A percentile compares a stretch with the other conserved stretches of the same genome.
phyloP scores from a whole-genome alignment of 1,139 yeast species.

The Blastobotrys buckinghamii region DNA sequence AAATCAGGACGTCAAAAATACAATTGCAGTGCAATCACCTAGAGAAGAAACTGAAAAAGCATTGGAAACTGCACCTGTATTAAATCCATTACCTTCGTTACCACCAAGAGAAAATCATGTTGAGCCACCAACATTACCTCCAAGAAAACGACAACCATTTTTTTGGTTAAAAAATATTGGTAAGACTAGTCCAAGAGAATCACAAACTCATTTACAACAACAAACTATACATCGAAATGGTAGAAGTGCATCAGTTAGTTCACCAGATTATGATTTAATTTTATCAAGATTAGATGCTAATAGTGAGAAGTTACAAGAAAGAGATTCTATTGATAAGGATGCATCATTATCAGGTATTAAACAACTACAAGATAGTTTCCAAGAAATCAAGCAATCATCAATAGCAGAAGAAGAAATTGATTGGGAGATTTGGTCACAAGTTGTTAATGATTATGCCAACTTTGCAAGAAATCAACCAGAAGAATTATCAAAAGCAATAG shows the following conservation, averaged over 20 bases:
- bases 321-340: constrained; percentile 35
- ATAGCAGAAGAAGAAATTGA: constrained; percentile 36
- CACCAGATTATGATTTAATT: constrained; percentile 40
- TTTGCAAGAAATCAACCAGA: constrained; percentile 62
- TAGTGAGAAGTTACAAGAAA: constrained; percentile 40
- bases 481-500: constrained; percentile 53
- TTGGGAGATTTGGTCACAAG: constrained; percentile 87
- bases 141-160: constrained; percentile 32
- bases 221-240: constrained; percentile 8
- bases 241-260: constrained; percentile 14
- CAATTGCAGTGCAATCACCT: background rate
- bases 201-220: constrained; percentile 13
- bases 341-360: constrained; percentile 55
- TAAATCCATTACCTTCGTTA: constrained; percentile 11
- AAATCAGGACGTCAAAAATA: background rate
- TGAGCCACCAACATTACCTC: constrained; percentile 28
- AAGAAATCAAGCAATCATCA: constrained; percentile 32
- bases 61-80: background rate
- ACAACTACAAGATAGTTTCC: constrained; percentile 58
- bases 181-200: background rate
- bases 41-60: background rate
- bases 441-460: constrained; percentile 64
- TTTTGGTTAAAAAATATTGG: constrained; percentile 27
- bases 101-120: constrained; percentile 13
- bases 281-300: constrained; percentile 45